Percentiles rank a stretch among this genome's conserved stretches.
phyloP scores from a whole-genome alignment of 1,139 yeast genomes.

The Magnusiomyces paraingens region DNA sequence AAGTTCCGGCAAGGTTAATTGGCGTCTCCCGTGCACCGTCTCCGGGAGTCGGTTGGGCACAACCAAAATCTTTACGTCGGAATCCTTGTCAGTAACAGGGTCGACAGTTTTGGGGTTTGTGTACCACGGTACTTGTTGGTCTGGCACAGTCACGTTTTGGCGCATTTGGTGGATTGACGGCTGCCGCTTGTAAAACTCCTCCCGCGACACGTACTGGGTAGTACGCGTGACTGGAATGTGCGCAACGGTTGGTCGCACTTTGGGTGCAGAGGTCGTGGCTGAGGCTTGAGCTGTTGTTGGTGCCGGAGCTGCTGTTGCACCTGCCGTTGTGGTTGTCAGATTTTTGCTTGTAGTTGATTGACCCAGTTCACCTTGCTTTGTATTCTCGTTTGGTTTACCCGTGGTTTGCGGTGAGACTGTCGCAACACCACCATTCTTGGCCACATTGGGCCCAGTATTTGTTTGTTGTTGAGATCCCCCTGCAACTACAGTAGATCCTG shows the following conservation, averaged over 20 bases:
- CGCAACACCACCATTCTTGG: no score
- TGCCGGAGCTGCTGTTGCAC: slow-evolving; percentile 15
- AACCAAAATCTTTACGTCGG: slow-evolving; percentile 29
- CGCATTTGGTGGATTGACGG: slow-evolving; percentile 13
- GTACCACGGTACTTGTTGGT: slow-evolving; percentile 16
- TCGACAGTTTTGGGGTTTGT: slow-evolving; percentile 17
- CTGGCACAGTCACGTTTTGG: slow-evolving; percentile 11
- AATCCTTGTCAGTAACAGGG: slow-evolving; percentile 18
- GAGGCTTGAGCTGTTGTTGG: slow-evolving; percentile 5
- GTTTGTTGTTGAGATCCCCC: no score
- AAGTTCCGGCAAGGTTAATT: slow-evolving; percentile 65
- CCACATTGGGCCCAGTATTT: no score
- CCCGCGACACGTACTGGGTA: slow-evolving; percentile 1
- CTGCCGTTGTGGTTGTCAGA: slow-evolving; percentile 12
- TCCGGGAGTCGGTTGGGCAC: slow-evolving; percentile 35
- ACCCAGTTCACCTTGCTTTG: no score
- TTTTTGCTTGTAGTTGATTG: no score
- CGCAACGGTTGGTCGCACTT: neutral
- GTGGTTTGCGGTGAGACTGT: no score
- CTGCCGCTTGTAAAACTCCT: slow-evolving; percentile 2
- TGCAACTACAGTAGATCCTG: no score
- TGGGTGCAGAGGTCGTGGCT: neutral
- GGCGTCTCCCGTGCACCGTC: slow-evolving; percentile 27
- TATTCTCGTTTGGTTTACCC: no score
- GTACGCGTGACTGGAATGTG: neutral